Conservation (phyloP, 176 grass and related monocot genomes). For the Oryza punctata region DNA sequence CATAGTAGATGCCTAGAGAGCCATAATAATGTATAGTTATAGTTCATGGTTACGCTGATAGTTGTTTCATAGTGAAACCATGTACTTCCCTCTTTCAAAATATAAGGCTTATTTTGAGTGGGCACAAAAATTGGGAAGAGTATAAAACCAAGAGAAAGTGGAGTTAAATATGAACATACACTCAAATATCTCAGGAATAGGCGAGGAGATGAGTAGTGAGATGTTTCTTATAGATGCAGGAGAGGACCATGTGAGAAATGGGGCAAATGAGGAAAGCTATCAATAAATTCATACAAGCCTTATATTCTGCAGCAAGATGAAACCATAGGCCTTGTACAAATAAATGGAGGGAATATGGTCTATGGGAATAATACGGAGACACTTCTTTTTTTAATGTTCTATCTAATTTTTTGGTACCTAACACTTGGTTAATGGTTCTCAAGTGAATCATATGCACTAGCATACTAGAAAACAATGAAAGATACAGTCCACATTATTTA, state of each 20-base stretch:
- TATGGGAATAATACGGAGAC: background rate
- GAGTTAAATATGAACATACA: too few species aligned
- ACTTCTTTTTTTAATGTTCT: background rate
- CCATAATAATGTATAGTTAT: too few species aligned
- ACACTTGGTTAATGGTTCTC: background rate
- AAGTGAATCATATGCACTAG: slow-evolving; percentile 3
- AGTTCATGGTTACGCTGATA: background rate
- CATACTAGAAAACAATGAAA: slow-evolving; percentile 1
- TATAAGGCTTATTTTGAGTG: background rate
- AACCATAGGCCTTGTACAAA: background rate
- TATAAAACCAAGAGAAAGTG: background rate
- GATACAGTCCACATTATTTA: background rate
- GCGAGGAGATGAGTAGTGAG: too few species aligned
- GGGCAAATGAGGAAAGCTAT: background rate
- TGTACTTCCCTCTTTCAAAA: background rate
- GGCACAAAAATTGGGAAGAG: background rate
- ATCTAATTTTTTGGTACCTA: background rate
- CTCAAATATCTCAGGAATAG: too few species aligned
- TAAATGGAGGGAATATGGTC: background rate
- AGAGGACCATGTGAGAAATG: too few species aligned
- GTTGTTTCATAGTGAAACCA: background rate
- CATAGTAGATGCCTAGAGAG: background rate
- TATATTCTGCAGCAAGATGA: background rate
- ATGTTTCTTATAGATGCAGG: too few species aligned
- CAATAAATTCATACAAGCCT: background rate